Evolutionary conservation across 2,329 filamentous ascomycete genomes (phyloP), one percentile per base, ranked within the genome.

Genomic region (Monascus ruber): DNA sequence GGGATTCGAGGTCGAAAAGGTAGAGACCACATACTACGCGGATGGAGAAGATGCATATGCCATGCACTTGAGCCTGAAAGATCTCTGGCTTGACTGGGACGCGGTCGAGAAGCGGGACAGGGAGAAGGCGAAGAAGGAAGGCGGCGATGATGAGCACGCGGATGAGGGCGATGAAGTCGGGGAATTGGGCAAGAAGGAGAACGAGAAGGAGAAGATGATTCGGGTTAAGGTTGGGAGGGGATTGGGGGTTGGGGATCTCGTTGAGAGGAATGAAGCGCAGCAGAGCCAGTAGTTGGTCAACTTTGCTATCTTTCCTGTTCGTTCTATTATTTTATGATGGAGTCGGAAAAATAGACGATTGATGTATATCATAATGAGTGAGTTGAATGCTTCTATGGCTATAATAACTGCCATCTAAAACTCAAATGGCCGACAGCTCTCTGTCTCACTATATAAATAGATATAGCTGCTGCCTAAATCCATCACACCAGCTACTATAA

Each of bases 11-110:
- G 83, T 85, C 50, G 85, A 91, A 48, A 91, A 87, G 35, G 50
- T 66, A 29, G 62, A 66, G 47, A 52, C 55, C 45, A 65, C 63
- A 47, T 65, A 66, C 53, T 98, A 98, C 61, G 91, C 91, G 42
- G 91, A 98, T 62, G 89, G 89, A 43, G 91, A 98, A 69, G 86
- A 98, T 68, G 91, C 91, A 31, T 94, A 80, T 60, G 84, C 79
- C 58, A 98, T 98, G 91, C 81, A 80, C 46, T 83, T 94, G 61
- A 83, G 96, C 55, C 73, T 98, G 58, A 69, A 46, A 54, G 48
- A 36, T 47, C 64, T 57, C 61, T 70, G 57, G 64, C 56, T 60
- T 29, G 65, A 70, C 38, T 63, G 49, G 68, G 65, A 68, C 40
- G 66, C 70, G 42, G 60, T 71, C 34, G 67, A 59, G 47, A 56